Percentiles rank a stretch among this genome's conserved stretches.
Evolutionary conservation across 2,329 filamentous ascomycete genomes (phyloP).

Genomic region (Aspergillus fructus): DNA sequence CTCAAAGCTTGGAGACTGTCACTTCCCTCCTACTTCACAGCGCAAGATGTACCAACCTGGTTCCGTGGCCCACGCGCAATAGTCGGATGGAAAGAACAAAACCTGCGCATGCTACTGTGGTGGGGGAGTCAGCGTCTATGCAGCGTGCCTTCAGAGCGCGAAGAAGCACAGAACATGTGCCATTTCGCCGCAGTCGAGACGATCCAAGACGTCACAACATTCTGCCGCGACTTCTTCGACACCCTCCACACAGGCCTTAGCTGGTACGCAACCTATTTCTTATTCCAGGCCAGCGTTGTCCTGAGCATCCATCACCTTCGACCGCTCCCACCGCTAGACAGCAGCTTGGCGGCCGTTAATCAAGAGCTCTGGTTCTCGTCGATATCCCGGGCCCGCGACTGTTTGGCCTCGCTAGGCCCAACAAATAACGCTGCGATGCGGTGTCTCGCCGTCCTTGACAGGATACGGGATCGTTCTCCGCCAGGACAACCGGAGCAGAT

Average conservation of each 20-base stretch:
- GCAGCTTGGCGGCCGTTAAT: not conserved
- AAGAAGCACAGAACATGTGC: constrained; percentile 21
- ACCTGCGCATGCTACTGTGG: constrained; percentile 24
- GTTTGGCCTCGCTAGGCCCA: constrained; percentile 10
- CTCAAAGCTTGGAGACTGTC: constrained; percentile 21
- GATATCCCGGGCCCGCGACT: constrained; percentile 11
- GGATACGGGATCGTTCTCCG: constrained; percentile 2
- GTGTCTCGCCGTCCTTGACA: constrained; percentile 16
- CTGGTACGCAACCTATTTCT: constrained; percentile 27
- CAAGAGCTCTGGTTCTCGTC: constrained; percentile 17
- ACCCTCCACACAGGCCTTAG: constrained; percentile 16
- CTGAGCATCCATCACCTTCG: constrained; percentile 14
- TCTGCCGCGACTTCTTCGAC: constrained; percentile 11
- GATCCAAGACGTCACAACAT: constrained; percentile 19
- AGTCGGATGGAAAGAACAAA: constrained; percentile 25
- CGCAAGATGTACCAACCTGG: constrained; percentile 17
- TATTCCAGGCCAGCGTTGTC: constrained; percentile 23
- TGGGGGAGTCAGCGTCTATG: constrained; percentile 20
- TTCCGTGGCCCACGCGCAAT: constrained; percentile 21
- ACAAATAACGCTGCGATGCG: constrained; percentile 14
- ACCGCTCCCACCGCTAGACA: not conserved
- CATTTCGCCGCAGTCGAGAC: constrained; percentile 19
- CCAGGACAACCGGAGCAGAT: not conserved
- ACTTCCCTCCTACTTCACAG: constrained; percentile 19
- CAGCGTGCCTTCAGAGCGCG: constrained; percentile 2